Percentiles rank a stretch among this genome's conserved stretches.
These are phyloP conservation scores for Syzygium oleosum DNA, from an alignment of 345 rosid species.

Conservation along the genomic window DNA sequence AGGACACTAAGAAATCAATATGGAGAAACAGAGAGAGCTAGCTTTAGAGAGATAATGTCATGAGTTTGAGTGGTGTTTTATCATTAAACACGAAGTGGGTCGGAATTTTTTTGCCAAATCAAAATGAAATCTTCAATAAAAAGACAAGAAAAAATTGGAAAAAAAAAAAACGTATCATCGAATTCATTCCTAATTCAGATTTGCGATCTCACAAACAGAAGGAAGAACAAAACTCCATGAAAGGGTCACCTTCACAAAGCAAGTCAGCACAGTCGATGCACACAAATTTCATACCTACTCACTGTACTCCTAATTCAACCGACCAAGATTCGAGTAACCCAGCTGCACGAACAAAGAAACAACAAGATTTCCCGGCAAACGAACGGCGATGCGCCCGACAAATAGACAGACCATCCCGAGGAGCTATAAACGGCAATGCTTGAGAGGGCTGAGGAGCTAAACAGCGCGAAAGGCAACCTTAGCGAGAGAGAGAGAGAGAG, in stretches of 20 bases:
- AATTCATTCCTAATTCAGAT: background rate
- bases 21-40: background rate
- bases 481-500: background rate
- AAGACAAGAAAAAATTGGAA: background rate
- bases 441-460: background rate
- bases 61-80: background rate
- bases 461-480: background rate
- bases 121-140: background rate
- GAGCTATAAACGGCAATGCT: background rate
- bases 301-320: background rate
- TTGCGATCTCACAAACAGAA: background rate
- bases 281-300: background rate
- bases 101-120: background rate
- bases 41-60: background rate
- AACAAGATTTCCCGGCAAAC: background rate
- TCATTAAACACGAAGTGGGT: background rate
- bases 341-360: background rate
- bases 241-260: background rate
- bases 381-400: background rate
- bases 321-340: background rate
- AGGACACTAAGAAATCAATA: background rate
- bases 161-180: background rate
- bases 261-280: background rate
- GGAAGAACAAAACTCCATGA: background rate
- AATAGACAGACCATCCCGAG: background rate